Base-by-base conservation (phyloP, 768 basidiomycete genomes). In the Amanita jacksonii region DNA sequence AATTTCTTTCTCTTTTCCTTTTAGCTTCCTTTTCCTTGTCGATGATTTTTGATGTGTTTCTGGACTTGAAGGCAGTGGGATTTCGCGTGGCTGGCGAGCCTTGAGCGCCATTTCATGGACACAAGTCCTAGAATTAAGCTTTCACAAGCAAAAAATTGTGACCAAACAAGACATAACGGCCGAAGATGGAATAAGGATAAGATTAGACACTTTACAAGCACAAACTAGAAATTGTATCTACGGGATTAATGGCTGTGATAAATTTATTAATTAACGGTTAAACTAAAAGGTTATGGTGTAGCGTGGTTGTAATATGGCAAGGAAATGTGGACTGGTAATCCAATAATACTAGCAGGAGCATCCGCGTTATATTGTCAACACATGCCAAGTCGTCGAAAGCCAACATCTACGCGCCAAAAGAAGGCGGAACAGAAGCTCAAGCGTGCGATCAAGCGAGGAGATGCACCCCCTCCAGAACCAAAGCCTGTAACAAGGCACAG, bases 401-500 rank as follows among this genome's bases (percentile, higher is more conserved):
- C 78, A n/a, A 68, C 66, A 8, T 85, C 81, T 0, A 72, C 70
- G 31, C 84, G 79, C 45, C 70, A 83, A 54, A 80, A 79, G 51
- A 87, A 82, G 49, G 79, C 74, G 1, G 75, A 85, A 46, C 70
- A 80, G 6, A 78, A 87, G 57, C 72, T 79, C 38, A 88, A 86
- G 54, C 81, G 90, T 18, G 90, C 91, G 3, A 62, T 84, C 24
- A 93, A 93, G 59, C 80, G 89, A 24, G 90, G 86, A 3, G 86
- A 87, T 50, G 59, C 68, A 3, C 62, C 69, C 10, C 49, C 68
- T 18, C 52, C 67, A 38, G 65, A 70, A 32, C 55, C 62, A 45
- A 59, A 57, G 49, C 42, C 46, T 60, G 50, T 56, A 59, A 52
- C 44, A 36, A 52, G 51, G 18, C 54, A 60, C 43, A 56, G 52